A percentile compares a stretch with the other conserved stretches of the same genome.
phyloP scores from a whole-genome alignment of 116 monocot genomes.

The Dioscorea cayenensis region DNA sequence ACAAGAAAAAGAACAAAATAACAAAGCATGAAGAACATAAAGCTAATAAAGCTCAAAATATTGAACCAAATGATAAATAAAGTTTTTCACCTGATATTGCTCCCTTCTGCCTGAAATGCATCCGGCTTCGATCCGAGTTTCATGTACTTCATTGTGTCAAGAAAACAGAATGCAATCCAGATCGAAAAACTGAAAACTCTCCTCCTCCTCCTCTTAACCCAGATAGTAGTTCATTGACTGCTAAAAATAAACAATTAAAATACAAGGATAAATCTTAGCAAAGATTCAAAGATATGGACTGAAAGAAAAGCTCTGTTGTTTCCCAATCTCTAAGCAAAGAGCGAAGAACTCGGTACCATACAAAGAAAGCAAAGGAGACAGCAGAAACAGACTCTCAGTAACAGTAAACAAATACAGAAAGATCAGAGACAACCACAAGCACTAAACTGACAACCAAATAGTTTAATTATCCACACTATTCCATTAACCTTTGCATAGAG shows the following conservation, averaged over 20 bases:
- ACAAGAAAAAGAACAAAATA: no score
- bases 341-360: constrained; percentile 19
- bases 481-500: neutral
- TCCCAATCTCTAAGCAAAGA: constrained; percentile 11
- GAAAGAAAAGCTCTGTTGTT: constrained; percentile 6
- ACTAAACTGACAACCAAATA: constrained; percentile 32
- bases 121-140: constrained; percentile 75
- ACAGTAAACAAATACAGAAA: constrained; percentile 16
- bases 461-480: neutral
- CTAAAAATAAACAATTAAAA: neutral
- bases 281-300: constrained; percentile 15
- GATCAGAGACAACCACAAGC: constrained; percentile 37
- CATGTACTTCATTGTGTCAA: constrained; percentile 62
- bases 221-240: neutral
- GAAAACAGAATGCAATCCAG: neutral
- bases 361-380: neutral
- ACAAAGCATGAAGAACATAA: neutral
- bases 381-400: constrained; percentile 1
- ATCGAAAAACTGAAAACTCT: neutral
- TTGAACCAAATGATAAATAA: neutral
- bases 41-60: no score
- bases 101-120: constrained; percentile 52
- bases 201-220: neutral
- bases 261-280: neutral
- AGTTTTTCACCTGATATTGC: constrained; percentile 41